Conservation (phyloP, 331 rosid genomes). For the Acacia pycnantha region DNA sequence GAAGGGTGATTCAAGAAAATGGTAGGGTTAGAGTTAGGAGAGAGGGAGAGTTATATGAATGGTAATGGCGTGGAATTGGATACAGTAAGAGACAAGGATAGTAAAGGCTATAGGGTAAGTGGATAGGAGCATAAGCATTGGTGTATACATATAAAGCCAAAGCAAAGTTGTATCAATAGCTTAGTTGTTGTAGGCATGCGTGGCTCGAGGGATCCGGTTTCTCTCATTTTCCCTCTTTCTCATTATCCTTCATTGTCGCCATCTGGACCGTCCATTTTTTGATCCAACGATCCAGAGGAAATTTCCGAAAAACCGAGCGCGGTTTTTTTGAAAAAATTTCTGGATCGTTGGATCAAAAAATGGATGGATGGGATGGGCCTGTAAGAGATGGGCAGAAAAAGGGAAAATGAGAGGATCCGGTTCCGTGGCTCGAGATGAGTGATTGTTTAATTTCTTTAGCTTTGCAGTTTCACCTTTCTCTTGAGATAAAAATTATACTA, state of each 20-base stretch:
- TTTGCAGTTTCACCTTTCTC: not conserved
- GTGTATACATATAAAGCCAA: not conserved
- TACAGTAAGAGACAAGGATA: not conserved
- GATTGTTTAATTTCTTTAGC: not conserved
- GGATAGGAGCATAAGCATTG: not conserved
- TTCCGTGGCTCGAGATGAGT: slow-evolving; percentile 67
- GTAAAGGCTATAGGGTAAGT: not conserved
- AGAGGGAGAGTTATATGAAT: not conserved
- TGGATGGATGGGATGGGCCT: no score
- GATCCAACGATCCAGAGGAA: no score
- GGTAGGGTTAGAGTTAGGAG: not conserved
- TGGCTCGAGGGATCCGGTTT: no score
- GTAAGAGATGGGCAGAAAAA: no score
- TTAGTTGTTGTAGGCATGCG: slow-evolving; percentile 35
- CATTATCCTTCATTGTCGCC: no score
- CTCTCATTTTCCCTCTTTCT: no score
- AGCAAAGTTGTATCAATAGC: not conserved
- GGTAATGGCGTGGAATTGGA: not conserved
- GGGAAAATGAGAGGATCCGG: no score
- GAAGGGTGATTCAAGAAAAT: slow-evolving; percentile 33
- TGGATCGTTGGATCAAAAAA: no score
- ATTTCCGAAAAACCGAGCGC: no score
- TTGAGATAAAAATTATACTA: no score
- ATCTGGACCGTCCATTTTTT: no score
- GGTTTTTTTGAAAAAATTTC: no score